Base-by-base conservation (phyloP, 2,329 filamentous ascomycete species). In the Chaetomium sp. region DNA sequence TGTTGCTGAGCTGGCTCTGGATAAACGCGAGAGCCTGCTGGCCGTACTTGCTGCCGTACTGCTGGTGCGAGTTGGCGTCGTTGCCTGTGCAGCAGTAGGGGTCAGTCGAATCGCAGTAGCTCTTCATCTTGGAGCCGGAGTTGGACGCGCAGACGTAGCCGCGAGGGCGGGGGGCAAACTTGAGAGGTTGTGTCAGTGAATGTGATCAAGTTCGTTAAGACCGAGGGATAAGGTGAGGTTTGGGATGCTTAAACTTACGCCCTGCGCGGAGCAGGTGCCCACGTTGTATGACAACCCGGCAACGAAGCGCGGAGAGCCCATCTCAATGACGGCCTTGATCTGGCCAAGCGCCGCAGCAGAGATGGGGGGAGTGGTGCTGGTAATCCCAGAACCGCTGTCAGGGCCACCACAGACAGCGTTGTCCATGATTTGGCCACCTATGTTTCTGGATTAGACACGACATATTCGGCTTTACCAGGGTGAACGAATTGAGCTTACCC, bases 31-130 rank as follows among this genome's bases (percentile, higher is more conserved):
- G 67, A 12, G 81, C 81, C 56, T 75, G 71, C 48, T 74, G 69
- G 3, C 81, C 81, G 61, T 84, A 84, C 64, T 78, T 76, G 57
- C 65, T 72, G 9, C 78, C 79, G 59, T 84, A 84, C 10, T 76
- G 74, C 65, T 83, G 78, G 65, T 85, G 81, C 1, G 75, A 74
- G 53, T 74, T 72, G 3, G 72, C 70, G 56, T 83, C 72, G 62
- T 69, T 81, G 38, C 81, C 81, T 33, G 75, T 82, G 70, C 80
- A 84, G 74, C 81, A 85, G 69, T 84, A 85, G 0, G 80, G 80
- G 59, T 85, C 81, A 1, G 76, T 65, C 10, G 76, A 68, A 64
- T 85, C 81, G 65, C 81, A 85, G 71, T 84, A 85, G 27, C 76
- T 80, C 66, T 81, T 71, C 63, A 84, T 79, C 65, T 79, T 81